A percentile compares a stretch with the other conserved stretches of the same genome.
These are phyloP conservation scores for Lachnellula occidentalis DNA, from an alignment of 2,329 filamentous ascomycete genomes.

Conservation along the genomic window DNA sequence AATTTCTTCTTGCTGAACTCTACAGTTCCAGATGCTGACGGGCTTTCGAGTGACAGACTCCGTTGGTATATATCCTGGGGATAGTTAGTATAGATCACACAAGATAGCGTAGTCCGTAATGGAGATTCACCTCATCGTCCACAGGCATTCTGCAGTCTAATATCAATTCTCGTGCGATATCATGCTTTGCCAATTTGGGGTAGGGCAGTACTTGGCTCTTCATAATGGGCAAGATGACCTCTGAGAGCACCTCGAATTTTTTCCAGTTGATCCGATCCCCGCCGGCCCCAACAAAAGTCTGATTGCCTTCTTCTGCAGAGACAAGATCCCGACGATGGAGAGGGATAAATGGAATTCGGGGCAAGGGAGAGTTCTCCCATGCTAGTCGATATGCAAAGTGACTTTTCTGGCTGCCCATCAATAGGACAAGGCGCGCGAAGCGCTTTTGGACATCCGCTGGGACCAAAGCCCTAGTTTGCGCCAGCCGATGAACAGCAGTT, in stretches of 20 bases:
- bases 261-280: conserved; percentile 88
- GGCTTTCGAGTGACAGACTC: conserved; percentile 53
- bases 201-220: conserved; percentile 85
- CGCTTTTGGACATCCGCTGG: conserved; percentile 68
- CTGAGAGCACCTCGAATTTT: conserved; percentile 94
- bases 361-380: conserved; percentile 89
- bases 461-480: conserved; percentile 73
- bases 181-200: conserved; percentile 62
- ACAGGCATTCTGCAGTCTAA: conserved; percentile 75
- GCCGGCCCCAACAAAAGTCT: conserved; percentile 73
- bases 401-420: conserved; percentile 90
- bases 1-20: conserved; percentile 60
- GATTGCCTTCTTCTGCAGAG: conserved; percentile 86
- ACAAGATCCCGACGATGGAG: conserved; percentile 85
- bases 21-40: conserved; percentile 39
- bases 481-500: conserved; percentile 76
- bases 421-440: conserved; percentile 79
- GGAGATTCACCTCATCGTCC: conserved; percentile 74
- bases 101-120: not conserved
- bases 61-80: conserved; percentile 58
- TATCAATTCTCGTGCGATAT: conserved; percentile 67
- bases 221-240: conserved; percentile 86
- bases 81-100: conserved; percentile 20
- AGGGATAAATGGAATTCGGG: conserved; percentile 89
- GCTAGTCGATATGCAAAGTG: conserved; percentile 94